Base-by-base conservation (phyloP, 352 stramenopile species). In the Phytophthora pinifolia region DNA sequence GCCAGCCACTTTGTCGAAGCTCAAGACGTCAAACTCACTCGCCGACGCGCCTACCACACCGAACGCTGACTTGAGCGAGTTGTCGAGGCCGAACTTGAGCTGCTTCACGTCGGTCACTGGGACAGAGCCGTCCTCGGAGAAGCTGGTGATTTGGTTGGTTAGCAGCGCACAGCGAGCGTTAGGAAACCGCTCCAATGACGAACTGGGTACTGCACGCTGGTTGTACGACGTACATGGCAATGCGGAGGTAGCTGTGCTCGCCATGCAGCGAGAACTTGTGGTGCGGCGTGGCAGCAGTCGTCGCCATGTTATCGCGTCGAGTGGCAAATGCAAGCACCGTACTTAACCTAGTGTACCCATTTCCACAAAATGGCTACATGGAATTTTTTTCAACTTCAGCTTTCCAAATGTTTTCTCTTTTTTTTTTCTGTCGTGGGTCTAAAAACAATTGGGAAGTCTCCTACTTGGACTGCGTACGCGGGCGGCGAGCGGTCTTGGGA, bases 21-120 rank as follows among this genome's bases (percentile, higher is more conserved):
- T 56, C 4, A 92, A 47, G 29, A 92, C 47, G 66, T 89, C 79
- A 25, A 89, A 89, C 25, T 92, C 80, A 52, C 71, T 78, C 25
- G 69, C 67, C 0, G 78, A 74, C 43, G 74, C 74, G 9, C 76
- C 83, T 1, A 90, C 68, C 14, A 82, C 77, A 12, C 83, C 83
- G 39, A 90, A 90, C 12, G 81, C 75, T 7, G 66, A 72, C 56
- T 84, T 85, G 45, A 88, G 62, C 35, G 76, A 79, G 63, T 83
- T 89, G 64, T 88, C 74, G 41, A 92, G 46, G 17, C 67, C 65
- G 52, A 90, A 89, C 57, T 89, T 89, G 43, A 92, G 62, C 17
- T 65, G 72, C 61, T 88, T 90, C 34, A 70, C 43, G 46, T 90
- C 82, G 34, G 39, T 54, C 36, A 84, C 66, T 9, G 60, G 57